These are phyloP conservation scores for Corinectria fuckeliana DNA, from an alignment of 2,329 filamentous ascomycete species.

Conservation along the genomic window DNA sequence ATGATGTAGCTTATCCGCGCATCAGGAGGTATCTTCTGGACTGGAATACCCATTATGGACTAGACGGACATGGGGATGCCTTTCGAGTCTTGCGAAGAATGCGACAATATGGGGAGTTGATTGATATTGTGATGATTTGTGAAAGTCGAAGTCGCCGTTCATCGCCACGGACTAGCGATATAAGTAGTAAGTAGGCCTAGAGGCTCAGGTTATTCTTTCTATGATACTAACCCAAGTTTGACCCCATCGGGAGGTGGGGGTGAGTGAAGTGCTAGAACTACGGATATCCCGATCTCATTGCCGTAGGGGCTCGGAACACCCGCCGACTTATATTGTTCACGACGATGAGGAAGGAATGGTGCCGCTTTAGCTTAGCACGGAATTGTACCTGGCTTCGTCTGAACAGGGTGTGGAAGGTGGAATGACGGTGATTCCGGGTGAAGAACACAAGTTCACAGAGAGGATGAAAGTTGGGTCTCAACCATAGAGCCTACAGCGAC, in stretches of 20 bases:
- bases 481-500: constrained; percentile 44
- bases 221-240: not conserved
- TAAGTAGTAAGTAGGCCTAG: not conserved
- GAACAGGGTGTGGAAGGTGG: constrained; percentile 42
- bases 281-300: not conserved
- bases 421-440: constrained; percentile 46
- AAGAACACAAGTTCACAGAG: constrained; percentile 52
- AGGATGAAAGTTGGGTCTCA: constrained; percentile 48
- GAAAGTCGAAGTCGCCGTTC: not conserved
- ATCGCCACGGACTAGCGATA: not conserved
- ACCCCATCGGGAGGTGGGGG: not conserved
- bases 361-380: constrained; percentile 43
- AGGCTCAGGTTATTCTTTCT: not conserved
- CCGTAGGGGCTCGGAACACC: constrained; percentile 26
- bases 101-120: not conserved
- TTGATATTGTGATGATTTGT: not conserved
- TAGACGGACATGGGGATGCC: not conserved
- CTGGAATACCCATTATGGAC: constrained; percentile 41
- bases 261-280: no score
- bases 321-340: constrained; percentile 52
- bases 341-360: constrained; percentile 49
- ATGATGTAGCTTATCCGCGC: constrained; percentile 52
- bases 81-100: not conserved
- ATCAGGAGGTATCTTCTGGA: constrained; percentile 45
- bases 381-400: constrained; percentile 36